These are phyloP conservation scores for Boletus fagicola DNA, from an alignment of 768 basidiomycete genomes.

Conservation along the genomic window DNA sequence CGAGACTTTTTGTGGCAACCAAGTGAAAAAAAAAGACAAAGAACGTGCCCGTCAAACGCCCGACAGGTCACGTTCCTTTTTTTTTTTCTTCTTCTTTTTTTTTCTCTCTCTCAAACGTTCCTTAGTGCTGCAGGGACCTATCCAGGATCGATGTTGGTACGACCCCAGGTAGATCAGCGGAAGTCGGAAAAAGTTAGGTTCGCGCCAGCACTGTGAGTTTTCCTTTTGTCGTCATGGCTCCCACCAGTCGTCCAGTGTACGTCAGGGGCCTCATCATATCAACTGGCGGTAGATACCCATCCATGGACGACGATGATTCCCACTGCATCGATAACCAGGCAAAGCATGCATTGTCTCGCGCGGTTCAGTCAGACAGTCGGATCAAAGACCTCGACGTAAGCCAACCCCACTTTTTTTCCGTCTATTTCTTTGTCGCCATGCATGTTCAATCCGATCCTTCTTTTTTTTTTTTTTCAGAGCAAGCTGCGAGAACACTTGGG, in stretches of 20 bases:
- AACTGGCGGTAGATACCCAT: constrained; percentile 4
- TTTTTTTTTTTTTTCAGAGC: constrained; percentile 38
- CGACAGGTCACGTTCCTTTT: neutral
- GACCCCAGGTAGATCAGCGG: neutral
- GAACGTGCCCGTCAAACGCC: neutral
- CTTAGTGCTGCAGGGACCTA: neutral
- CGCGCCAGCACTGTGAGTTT: constrained; percentile 13
- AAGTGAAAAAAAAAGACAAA: neutral
- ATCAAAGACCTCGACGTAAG: constrained; percentile 63
- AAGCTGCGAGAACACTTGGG: constrained; percentile 68
- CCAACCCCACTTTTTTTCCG: neutral
- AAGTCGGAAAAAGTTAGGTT: constrained; percentile 2
- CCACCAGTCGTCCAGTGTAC: neutral
- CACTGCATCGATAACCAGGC: constrained; percentile 41
- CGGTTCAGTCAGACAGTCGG: constrained; percentile 49
- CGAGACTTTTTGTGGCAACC: neutral
- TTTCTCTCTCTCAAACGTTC: neutral
- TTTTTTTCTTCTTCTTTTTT: neutral
- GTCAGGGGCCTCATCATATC: constrained; percentile 16
- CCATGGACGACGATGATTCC: constrained; percentile 7
- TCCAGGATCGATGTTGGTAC: constrained; percentile 1
- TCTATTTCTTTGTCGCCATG: neutral
- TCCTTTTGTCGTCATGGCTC: neutral
- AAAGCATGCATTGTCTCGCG: constrained; percentile 46
- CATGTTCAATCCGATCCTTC: neutral